These are phyloP conservation scores for Oryza coarctata DNA, from an alignment of 176 grass and related monocot genomes.

Conservation along the genomic window DNA sequence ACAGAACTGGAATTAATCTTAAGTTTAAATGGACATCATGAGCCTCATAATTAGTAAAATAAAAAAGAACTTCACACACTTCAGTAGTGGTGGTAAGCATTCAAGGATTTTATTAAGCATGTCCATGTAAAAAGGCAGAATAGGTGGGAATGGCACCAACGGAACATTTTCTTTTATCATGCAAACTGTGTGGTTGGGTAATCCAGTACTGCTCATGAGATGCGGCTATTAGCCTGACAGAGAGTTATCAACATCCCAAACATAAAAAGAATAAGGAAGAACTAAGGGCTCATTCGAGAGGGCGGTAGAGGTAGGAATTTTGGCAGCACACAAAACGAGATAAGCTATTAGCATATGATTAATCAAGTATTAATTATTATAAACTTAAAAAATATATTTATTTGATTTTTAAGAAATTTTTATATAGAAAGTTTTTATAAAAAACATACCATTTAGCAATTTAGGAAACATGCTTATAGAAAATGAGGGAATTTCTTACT, in stretches of 20 bases:
- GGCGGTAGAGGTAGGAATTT: no score
- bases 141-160: background rate
- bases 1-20: background rate
- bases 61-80: background rate
- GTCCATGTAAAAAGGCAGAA: background rate
- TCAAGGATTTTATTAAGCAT: background rate
- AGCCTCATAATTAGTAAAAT: background rate
- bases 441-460: no score
- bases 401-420: no score
- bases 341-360: no score
- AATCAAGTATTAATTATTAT: no score
- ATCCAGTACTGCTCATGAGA: background rate
- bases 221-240: background rate
- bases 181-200: background rate
- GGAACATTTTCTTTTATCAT: background rate
- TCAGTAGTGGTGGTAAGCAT: background rate
- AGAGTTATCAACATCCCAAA: background rate
- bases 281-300: no score
- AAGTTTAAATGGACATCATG: background rate
- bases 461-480: no score
- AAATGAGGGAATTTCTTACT: no score
- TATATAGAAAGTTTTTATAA: no score
- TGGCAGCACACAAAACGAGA: no score
- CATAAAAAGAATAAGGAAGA: background rate
- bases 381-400: no score